phyloP scores from a whole-genome alignment of 305 asterid genomes.

The Ilex paraguariensis region DNA sequence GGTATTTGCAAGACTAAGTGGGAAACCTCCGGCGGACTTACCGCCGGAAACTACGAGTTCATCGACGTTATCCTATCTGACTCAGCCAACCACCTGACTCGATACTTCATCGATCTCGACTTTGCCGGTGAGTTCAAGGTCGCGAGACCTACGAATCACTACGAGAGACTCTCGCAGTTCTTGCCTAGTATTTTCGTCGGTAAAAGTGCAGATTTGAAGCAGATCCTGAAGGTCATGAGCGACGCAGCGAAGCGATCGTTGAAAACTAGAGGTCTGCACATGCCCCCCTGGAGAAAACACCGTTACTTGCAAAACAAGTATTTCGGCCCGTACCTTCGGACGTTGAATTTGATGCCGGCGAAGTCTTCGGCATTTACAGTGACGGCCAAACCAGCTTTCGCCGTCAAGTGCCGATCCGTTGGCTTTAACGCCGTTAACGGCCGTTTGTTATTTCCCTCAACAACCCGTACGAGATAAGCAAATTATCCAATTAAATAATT shows the following conservation, averaged over 20 bases:
- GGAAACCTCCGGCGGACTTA: background rate
- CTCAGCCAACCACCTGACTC: background rate
- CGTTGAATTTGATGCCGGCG: no score
- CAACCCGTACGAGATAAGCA: no score
- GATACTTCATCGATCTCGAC: conserved; percentile 1
- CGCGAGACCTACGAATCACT: background rate
- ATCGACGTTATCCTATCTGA: background rate
- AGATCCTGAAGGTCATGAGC: background rate
- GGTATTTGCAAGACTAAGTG: conserved; percentile 1
- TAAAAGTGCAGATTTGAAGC: background rate
- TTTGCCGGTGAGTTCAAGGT: background rate
- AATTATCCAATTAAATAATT: no score
- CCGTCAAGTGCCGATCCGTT: no score
- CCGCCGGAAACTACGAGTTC: conserved; percentile 3
- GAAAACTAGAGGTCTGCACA: background rate
- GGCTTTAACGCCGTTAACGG: no score
- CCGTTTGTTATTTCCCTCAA: no score
- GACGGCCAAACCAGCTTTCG: no score
- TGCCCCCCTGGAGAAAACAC: no score
- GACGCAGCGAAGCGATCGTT: background rate
- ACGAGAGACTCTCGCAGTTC: background rate
- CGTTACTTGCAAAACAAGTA: no score
- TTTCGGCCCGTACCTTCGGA: no score
- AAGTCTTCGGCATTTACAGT: no score
- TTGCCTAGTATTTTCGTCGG: background rate